Percentiles rank a stretch among this genome's conserved stretches.
Evolutionary conservation across 805 yeast species (phyloP).

Genomic region (Metschnikowia henanensis): DNA sequence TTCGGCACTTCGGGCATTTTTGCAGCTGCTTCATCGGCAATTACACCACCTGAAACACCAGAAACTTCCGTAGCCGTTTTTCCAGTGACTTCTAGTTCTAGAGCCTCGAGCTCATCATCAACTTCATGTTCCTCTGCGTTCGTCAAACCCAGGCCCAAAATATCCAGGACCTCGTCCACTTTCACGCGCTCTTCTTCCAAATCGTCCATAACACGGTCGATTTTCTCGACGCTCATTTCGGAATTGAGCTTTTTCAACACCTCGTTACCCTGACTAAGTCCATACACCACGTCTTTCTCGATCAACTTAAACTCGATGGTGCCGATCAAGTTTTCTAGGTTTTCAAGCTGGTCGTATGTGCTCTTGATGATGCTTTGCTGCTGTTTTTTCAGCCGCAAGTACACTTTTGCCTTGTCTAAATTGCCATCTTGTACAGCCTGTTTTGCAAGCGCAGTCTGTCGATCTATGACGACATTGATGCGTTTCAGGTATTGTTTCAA

Average conservation of each 20-base stretch:
- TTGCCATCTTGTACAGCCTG: conserved; percentile 53
- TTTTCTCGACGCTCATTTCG: conserved; percentile 74
- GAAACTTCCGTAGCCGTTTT: not conserved
- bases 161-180: conserved; percentile 69
- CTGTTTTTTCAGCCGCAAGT: conserved; percentile 75
- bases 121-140: conserved; percentile 58
- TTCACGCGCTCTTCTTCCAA: conserved; percentile 77
- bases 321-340: conserved; percentile 73
- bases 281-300: conserved; percentile 81
- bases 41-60: not conserved
- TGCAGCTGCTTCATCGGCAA: conserved; percentile 1
- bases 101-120: conserved; percentile 56
- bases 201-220: conserved; percentile 84
- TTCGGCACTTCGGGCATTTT: conserved; percentile 15
- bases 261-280: conserved; percentile 76
- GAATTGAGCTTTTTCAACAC: conserved; percentile 73
- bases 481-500: conserved; percentile 69
- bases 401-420: conserved; percentile 60
- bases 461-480: conserved; percentile 53
- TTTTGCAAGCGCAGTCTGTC: conserved; percentile 63
- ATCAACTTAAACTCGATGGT: conserved; percentile 87
- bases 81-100: conserved; percentile 47
- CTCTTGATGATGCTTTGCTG: conserved; percentile 71
- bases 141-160: conserved; percentile 44
- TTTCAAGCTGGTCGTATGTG: conserved; percentile 75